Evolutionary conservation across 345 rosid species (phyloP), one percentile per base, ranked within the genome.

Genomic region (Brassica juncea): DNA sequence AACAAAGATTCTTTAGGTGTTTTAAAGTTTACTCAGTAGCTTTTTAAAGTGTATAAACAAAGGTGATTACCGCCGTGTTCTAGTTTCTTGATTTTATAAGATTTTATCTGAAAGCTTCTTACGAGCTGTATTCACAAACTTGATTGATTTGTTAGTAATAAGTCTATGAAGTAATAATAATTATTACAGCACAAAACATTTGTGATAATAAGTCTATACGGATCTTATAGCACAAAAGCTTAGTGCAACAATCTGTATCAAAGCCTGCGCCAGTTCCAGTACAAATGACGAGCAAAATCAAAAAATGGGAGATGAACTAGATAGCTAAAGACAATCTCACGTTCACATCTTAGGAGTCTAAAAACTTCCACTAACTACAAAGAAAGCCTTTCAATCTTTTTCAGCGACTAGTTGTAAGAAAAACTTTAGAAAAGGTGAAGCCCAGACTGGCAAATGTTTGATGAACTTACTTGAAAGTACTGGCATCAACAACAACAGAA

Each of bases 271-370:
- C 34, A 65, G 68, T 57, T 39, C 60, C 34, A 78, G 32, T 78
- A 72, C 68, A 66, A 57, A 71, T 64, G 25, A 78, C 55, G 77
- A 52, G 39, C 73, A 19, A 71, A 78, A 49, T 55, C 65, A 71
- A 78, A 39, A 35, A 70, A 49, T 2, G 6, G 11, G 3, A 35
- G 66, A 55, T 60, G 49, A 28, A 54, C 60, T 1, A 71, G 66
- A 63, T 28, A 65, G 35, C 47, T 1, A 49, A 65, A 71, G 67
- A 67, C 66, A 25, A 15, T 28, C 76, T 28, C 76, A 37, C 44
- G 15, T 57, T 66, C 60, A 78, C 65, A 30, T 78, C 35, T 71
- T 21, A 71, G 16, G 67, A 28, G 52, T 54, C 72, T 77, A 62
- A 42, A 32, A 52, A 35, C n/a, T 16, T 32, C 76, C n/a, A 77